Evolutionary conservation across 331 rosid species (phyloP).

Genomic region (Phaseolus coccineus): DNA sequence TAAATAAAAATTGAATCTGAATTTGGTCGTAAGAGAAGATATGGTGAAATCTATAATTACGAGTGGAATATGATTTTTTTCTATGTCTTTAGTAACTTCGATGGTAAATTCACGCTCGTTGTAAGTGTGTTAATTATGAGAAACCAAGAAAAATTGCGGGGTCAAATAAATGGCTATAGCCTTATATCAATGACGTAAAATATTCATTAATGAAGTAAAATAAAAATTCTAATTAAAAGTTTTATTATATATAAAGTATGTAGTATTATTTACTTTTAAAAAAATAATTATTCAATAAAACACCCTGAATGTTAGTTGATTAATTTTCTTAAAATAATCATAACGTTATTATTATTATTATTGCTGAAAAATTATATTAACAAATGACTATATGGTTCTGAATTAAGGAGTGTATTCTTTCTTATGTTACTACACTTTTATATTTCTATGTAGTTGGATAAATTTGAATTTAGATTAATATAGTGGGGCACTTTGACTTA

Average conservation of each 20-base stretch:
- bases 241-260: neutral
- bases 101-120: neutral
- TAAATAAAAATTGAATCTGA: neutral
- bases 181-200: too few species aligned
- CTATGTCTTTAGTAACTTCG: neutral
- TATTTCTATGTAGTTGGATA: neutral
- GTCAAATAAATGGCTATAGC: neutral
- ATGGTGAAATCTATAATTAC: conserved; percentile 15
- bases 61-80: conserved; percentile 11
- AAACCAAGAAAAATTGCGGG: neutral
- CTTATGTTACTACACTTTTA: too few species aligned
- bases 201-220: too few species aligned
- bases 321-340: neutral
- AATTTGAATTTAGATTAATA: neutral
- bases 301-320: neutral
- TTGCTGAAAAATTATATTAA: neutral
- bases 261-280: neutral
- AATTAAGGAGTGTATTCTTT: too few species aligned
- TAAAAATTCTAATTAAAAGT: too few species aligned
- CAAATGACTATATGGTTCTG: too few species aligned
- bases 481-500: neutral
- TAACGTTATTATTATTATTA: neutral
- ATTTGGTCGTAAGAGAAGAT: conserved; percentile 18
- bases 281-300: neutral
- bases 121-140: neutral